Evolutionary conservation across 345 rosid species (phyloP).

Genomic region (Eucalyptus tenuipes): DNA sequence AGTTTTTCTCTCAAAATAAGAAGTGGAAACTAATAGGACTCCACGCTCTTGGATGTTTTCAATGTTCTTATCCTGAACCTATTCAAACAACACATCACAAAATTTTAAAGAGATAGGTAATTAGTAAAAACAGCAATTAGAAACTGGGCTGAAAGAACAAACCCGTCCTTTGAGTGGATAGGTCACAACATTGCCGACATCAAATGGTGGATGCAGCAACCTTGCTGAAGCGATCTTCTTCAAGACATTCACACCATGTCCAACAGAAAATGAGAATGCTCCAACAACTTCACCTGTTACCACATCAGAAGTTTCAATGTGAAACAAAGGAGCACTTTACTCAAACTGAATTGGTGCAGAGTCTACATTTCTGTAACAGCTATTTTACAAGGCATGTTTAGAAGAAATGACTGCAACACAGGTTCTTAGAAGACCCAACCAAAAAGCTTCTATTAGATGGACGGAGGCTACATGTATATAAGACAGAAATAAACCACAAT

Average conservation of each 20-base stretch:
- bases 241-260: constrained; percentile 41
- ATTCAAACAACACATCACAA: background rate
- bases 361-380: background rate
- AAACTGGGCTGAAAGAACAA: background rate
- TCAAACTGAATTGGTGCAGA: background rate
- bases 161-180: constrained; percentile 72
- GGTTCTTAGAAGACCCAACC: background rate
- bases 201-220: constrained; percentile 49
- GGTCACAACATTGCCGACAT: constrained; percentile 34
- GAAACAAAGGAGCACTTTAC: background rate
- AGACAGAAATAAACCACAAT: background rate
- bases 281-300: constrained; percentile 93
- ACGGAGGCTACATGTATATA: background rate
- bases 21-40: constrained; percentile 52
- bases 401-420: background rate
- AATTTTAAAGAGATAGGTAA: background rate
- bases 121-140: background rate
- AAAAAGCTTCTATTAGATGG: background rate
- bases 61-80: constrained; percentile 33
- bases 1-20: constrained; percentile 64
- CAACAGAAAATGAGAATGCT: constrained; percentile 77
- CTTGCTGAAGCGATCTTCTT: constrained; percentile 76
- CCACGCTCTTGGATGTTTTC: constrained; percentile 50
- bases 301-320: background rate
- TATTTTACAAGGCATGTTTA: background rate